phyloP scores from a whole-genome alignment of 352 stramenopile genomes.

The Globisporangium acanthophoron region DNA sequence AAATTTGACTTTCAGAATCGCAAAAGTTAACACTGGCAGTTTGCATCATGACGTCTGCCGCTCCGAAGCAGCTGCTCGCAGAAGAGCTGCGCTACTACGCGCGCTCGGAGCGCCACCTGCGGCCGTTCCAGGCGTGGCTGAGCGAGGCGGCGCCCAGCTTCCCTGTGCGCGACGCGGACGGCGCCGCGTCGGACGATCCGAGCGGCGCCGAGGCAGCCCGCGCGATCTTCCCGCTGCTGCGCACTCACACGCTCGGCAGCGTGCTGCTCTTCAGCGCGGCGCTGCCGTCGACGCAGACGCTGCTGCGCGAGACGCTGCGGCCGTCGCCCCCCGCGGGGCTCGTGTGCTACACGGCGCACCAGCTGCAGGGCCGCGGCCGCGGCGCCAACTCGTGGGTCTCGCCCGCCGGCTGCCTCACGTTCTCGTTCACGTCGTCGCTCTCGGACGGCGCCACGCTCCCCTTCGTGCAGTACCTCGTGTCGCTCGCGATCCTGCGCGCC shows the following conservation, averaged over 20 bases:
- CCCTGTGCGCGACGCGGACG: constrained; percentile 11
- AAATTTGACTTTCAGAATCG: background rate
- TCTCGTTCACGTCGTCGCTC: constrained; percentile 86
- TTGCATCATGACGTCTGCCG: background rate
- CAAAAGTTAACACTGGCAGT: background rate
- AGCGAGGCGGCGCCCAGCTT: constrained; percentile 18
- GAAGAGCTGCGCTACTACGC: constrained; percentile 72
- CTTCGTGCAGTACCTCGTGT: constrained; percentile 89
- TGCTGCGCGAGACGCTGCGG: constrained; percentile 74
- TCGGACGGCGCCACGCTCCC: constrained; percentile 73
- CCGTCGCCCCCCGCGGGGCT: constrained; percentile 55
- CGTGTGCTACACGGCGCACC: constrained; percentile 77
- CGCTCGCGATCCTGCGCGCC: constrained; percentile 78
- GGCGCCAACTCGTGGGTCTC: constrained; percentile 85
- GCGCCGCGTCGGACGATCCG: constrained; percentile 18
- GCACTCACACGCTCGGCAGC: constrained; percentile 55
- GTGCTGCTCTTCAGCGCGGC: constrained; percentile 70
- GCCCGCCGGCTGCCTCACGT: constrained; percentile 87
- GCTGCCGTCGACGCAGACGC: constrained; percentile 77
- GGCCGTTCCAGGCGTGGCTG: constrained; percentile 63
- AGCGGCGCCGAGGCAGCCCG: constrained; percentile 18
- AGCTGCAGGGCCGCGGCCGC: constrained; percentile 76
- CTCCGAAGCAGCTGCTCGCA: constrained; percentile 38
- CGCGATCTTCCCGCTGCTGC: constrained; percentile 42
- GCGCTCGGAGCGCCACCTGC: constrained; percentile 66